phyloP scores from a whole-genome alignment of 805 yeast species.

The Metschnikowia drakensbergensis region DNA sequence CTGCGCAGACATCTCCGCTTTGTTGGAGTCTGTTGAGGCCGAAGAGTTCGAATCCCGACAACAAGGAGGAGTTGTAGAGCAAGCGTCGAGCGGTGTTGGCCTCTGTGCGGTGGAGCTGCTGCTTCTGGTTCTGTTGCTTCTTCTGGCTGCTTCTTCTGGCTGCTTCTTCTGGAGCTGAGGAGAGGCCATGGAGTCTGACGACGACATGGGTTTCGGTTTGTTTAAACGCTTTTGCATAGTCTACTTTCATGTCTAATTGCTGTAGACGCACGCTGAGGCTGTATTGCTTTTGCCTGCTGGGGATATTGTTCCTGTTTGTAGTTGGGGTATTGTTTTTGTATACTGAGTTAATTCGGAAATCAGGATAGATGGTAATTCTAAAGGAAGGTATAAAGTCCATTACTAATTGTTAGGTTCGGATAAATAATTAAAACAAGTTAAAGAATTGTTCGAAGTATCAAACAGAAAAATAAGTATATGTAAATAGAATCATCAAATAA shows the following conservation, averaged over 20 bases:
- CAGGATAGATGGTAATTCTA: no score
- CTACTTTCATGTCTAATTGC: background rate
- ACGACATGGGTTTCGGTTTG: constrained; percentile 92
- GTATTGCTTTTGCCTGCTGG: no score
- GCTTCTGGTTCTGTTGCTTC: constrained; percentile 68
- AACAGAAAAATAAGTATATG: no score
- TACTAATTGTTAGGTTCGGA: no score
- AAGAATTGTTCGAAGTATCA: no score
- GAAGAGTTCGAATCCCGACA: constrained; percentile 69
- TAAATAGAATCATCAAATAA: no score
- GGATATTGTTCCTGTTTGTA: no score
- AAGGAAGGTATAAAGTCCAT: no score
- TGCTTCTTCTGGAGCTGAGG: constrained; percentile 67
- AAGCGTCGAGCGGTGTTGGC: constrained; percentile 90
- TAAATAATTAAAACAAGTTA: no score
- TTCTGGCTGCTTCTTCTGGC: constrained; percentile 51
- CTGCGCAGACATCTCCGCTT: constrained; percentile 87
- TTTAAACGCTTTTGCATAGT: constrained; percentile 50
- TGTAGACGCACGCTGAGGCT: no score
- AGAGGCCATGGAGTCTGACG: constrained; percentile 58
- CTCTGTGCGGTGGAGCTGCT: constrained; percentile 95
- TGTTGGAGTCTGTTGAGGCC: constrained; percentile 88
- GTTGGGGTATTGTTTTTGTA: no score
- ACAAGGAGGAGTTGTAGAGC: constrained; percentile 70
- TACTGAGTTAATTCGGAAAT: no score